Conservation (phyloP, 176 grass and related monocot genomes). For the Tuctoria greenei region DNA sequence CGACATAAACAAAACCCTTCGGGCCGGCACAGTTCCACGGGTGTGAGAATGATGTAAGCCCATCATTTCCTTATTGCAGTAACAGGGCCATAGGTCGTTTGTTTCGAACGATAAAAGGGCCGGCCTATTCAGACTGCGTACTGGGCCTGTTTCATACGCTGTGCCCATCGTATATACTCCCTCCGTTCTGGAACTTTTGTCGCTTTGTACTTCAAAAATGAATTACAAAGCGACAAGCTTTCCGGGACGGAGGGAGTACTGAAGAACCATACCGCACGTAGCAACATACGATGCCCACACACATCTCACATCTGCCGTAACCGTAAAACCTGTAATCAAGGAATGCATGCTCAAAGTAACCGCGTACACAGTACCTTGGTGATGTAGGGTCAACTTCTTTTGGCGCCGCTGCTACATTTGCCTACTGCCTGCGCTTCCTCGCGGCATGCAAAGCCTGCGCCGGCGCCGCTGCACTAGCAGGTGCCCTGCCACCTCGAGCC, state of each 20-base stretch:
- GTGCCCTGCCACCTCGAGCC: slow-evolving; percentile 9
- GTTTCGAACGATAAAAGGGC: not conserved
- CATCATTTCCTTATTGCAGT: not conserved
- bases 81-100: not conserved
- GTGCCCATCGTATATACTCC: not conserved
- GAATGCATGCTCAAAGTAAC: not conserved
- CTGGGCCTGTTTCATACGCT: not conserved
- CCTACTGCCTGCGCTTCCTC: slow-evolving; percentile 4
- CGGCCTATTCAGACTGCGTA: no score
- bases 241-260: no score
- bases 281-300: no score
- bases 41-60: not conserved
- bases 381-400: not conserved
- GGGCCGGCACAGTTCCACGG: not conserved
- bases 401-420: not conserved
- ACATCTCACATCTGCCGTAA: no score
- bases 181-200: no score
- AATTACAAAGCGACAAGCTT: no score
- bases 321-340: not conserved
- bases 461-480: slow-evolving; percentile 1
- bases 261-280: no score
- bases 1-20: not conserved
- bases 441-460: slow-evolving; percentile 32
- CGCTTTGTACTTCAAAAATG: no score
- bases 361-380: not conserved